Conservation (phyloP, 176 grass and related monocot species). For the Pontederia crassipes region DNA sequence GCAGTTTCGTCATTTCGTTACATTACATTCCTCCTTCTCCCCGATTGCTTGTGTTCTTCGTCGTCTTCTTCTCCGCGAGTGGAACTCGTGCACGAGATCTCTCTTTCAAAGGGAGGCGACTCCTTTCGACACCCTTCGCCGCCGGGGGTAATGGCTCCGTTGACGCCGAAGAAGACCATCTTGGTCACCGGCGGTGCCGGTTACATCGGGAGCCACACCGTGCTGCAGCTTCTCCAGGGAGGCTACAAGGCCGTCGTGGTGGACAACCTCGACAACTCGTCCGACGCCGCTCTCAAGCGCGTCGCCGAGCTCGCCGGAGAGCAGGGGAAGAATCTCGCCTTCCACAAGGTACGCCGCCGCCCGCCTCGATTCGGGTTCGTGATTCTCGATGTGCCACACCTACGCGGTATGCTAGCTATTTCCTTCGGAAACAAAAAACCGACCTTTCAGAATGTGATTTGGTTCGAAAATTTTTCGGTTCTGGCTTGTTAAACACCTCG, state of each 20-base stretch:
- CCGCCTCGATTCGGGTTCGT: not conserved
- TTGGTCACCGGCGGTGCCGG: constrained; percentile 88
- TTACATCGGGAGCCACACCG: constrained; percentile 99
- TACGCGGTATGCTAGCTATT: too few species aligned
- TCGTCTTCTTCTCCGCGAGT: not conserved
- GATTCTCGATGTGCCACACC: too few species aligned
- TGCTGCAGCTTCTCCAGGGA: constrained; percentile 62
- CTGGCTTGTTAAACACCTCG: too few species aligned
- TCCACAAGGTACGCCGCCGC: constrained; percentile 41
- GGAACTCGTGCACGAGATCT: not conserved
- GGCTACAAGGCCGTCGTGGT: constrained; percentile 69
- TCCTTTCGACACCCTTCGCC: not conserved
- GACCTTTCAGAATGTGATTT: too few species aligned
- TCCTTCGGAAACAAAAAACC: too few species aligned
- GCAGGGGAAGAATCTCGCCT: constrained; percentile 51
- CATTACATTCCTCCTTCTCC: too few species aligned
- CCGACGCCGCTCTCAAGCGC: constrained; percentile 41
- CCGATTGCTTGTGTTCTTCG: not conserved
- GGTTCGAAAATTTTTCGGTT: too few species aligned
- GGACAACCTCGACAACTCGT: constrained; percentile 96
- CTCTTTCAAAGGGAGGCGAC: not conserved
- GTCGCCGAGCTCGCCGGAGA: constrained; percentile 51
- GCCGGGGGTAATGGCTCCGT: not conserved
- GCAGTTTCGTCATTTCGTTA: too few species aligned
- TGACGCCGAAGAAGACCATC: constrained; percentile 31